Evolutionary conservation across 345 rosid genomes (phyloP).

Genomic region (Viola odorata): DNA sequence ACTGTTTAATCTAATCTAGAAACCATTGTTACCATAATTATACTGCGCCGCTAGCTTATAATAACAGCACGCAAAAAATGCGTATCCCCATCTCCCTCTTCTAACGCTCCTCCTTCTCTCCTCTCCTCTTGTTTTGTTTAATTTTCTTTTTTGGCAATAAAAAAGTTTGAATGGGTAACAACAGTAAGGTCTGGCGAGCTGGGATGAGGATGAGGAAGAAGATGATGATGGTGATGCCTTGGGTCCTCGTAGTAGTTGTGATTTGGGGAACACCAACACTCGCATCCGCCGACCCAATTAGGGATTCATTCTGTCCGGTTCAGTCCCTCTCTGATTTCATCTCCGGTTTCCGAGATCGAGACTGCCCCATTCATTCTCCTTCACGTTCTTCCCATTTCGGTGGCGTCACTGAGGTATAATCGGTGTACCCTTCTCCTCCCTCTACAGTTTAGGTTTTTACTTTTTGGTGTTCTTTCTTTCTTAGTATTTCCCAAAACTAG

Average conservation of each 20-base stretch:
- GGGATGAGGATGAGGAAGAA: neutral
- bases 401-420: conserved; percentile 58
- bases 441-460: neutral
- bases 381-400: conserved; percentile 28
- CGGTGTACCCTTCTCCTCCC: neutral
- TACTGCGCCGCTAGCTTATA: too few relatives aligned
- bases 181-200: neutral
- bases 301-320: conserved; percentile 39
- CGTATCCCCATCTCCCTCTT: neutral
- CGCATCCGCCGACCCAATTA: conserved; percentile 22
- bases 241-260: conserved; percentile 22
- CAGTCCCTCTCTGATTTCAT: conserved; percentile 40
- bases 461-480: neutral
- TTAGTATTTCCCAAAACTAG: too few relatives aligned
- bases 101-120: neutral
- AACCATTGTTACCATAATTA: too few relatives aligned
- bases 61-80: too few relatives aligned
- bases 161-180: neutral
- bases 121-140: neutral
- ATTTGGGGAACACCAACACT: conserved; percentile 29
- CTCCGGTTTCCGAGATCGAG: conserved; percentile 44
- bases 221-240: conserved; percentile 28
- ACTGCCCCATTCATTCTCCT: conserved; percentile 28
- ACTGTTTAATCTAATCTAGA: too few relatives aligned
- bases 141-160: neutral